Conservation (phyloP, 2,329 filamentous ascomycete species). For the Pyrenochaeta sp. region DNA sequence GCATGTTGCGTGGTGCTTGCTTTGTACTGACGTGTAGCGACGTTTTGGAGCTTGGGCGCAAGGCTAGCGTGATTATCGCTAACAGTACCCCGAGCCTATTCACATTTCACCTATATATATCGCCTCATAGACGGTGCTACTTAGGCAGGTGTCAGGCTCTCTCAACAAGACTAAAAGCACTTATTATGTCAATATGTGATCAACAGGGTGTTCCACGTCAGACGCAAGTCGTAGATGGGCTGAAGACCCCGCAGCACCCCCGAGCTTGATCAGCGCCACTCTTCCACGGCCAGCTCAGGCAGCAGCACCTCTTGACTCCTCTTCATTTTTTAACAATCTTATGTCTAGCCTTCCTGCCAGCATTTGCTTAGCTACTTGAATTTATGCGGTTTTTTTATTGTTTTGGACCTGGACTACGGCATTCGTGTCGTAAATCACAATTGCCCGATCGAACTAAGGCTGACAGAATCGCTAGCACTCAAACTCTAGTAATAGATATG, state of each 20-base stretch:
- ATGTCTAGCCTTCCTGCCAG: background rate
- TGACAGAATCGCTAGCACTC: background rate
- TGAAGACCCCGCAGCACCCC: background rate
- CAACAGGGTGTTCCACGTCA: background rate
- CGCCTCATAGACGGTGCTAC: background rate
- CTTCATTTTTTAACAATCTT: background rate
- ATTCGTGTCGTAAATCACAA: background rate
- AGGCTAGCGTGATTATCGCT: constrained; percentile 5
- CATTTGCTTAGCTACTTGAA: background rate
- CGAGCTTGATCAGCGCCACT: background rate
- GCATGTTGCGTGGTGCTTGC: constrained; percentile 22
- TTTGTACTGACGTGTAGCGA: constrained; percentile 1
- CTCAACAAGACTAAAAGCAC: background rate
- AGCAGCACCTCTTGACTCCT: background rate
- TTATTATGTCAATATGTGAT: background rate
- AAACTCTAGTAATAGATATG: background rate
- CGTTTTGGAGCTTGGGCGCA: constrained; percentile 5
- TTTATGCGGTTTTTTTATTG: background rate
- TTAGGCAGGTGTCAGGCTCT: background rate
- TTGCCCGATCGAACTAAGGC: background rate
- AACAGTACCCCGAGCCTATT: background rate
- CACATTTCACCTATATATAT: background rate
- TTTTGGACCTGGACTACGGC: background rate
- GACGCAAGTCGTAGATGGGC: background rate
- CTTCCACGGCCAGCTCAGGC: background rate